Conservation (phyloP, 352 stramenopile species). For the Pythium chondricola region DNA sequence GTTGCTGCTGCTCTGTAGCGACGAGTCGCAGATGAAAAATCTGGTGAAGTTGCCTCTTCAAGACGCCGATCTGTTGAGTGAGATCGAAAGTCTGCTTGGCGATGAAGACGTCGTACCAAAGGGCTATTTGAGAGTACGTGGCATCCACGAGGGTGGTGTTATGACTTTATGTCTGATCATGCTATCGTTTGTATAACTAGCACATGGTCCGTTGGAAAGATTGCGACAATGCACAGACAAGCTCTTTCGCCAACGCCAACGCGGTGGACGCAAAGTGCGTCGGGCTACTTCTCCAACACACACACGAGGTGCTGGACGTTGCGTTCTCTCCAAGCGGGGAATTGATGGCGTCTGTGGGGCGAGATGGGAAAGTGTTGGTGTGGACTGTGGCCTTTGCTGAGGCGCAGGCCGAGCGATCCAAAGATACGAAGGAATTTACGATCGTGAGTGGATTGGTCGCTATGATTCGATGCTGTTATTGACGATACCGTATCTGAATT, state of each 20-base stretch:
- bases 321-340: slow-evolving; percentile 75
- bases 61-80: slow-evolving; percentile 32
- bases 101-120: slow-evolving; percentile 59
- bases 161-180: too few species aligned
- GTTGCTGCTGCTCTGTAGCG: slow-evolving; percentile 48
- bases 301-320: slow-evolving; percentile 57
- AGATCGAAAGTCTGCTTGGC: slow-evolving; percentile 54
- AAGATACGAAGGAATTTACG: too few species aligned
- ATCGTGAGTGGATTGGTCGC: too few species aligned
- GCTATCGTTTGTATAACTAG: too few species aligned
- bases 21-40: slow-evolving; percentile 29
- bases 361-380: slow-evolving; percentile 71
- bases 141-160: too few species aligned
- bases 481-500: too few species aligned
- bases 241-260: slow-evolving; percentile 5
- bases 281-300: slow-evolving; percentile 39
- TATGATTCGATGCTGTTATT: too few species aligned
- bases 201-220: slow-evolving; percentile 37
- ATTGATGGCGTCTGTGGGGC: slow-evolving; percentile 70
- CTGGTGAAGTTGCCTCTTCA: slow-evolving; percentile 35
- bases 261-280: slow-evolving; percentile 31
- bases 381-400: slow-evolving; percentile 41
- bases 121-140: slow-evolving; percentile 42
- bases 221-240: slow-evolving; percentile 12
- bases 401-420: too few species aligned